These are phyloP conservation scores for Tylopilus plumbeoviolaceoides DNA, from an alignment of 768 basidiomycete genomes.

Conservation along the genomic window DNA sequence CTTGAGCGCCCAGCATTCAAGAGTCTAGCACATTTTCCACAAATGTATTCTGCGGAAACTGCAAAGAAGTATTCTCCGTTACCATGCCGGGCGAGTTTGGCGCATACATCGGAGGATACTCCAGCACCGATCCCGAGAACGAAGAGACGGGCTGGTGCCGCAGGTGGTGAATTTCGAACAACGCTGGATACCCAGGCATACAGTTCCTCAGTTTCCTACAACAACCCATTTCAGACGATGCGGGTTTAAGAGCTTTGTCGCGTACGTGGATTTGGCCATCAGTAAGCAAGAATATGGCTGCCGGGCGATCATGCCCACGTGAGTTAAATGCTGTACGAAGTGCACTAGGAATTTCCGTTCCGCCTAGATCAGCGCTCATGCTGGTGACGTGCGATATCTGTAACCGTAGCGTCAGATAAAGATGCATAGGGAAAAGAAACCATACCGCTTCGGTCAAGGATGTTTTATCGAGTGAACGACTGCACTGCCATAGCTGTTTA, in stretches of 20 bases:
- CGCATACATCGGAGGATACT: slow-evolving; percentile 49
- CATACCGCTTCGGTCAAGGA: slow-evolving; percentile 37
- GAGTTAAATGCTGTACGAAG: slow-evolving; percentile 36
- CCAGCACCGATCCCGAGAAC: slow-evolving; percentile 52
- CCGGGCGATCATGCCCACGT: slow-evolving; percentile 36
- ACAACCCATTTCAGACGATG: not conserved
- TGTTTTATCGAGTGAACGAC: slow-evolving; percentile 29
- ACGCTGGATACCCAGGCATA: slow-evolving; percentile 22
- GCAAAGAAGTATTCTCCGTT: slow-evolving; percentile 50
- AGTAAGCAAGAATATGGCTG: slow-evolving; percentile 54
- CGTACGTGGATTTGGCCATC: slow-evolving; percentile 45
- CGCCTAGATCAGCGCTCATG: slow-evolving; percentile 44
- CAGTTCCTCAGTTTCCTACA: slow-evolving; percentile 15
- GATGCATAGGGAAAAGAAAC: not conserved
- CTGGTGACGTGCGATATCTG: slow-evolving; percentile 38
- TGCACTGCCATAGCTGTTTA: slow-evolving; percentile 34
- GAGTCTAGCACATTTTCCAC: slow-evolving; percentile 45
- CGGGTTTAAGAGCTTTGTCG: not conserved
- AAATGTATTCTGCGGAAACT: slow-evolving; percentile 40
- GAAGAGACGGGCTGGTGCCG: slow-evolving; percentile 46
- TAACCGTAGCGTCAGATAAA: slow-evolving; percentile 6
- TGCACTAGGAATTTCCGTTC: slow-evolving; percentile 48
- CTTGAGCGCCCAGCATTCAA: slow-evolving; percentile 49
- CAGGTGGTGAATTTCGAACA: slow-evolving; percentile 27
- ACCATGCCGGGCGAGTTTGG: slow-evolving; percentile 51